phyloP scores from a whole-genome alignment of 495 filamentous ascomycete species.

The Aspergillus panamensis region DNA sequence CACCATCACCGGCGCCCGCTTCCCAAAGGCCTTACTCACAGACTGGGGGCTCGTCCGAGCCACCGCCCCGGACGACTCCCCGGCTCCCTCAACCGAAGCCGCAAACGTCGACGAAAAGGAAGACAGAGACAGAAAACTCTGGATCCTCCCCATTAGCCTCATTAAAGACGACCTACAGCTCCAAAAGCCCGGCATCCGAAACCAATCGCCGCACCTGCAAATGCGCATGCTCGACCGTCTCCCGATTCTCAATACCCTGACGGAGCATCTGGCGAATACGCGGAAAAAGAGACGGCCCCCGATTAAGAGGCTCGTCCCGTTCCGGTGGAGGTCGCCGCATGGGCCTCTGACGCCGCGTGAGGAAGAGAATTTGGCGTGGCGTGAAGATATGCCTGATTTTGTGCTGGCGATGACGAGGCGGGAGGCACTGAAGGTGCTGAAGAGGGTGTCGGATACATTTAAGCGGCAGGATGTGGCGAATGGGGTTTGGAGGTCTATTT shows the following conservation, averaged over 20 bases:
- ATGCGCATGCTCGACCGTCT: constrained; percentile 32
- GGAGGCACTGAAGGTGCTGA: constrained; percentile 41
- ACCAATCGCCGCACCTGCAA: constrained; percentile 18
- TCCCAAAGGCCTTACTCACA: constrained; percentile 64
- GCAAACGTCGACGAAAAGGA: neutral
- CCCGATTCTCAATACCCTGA: constrained; percentile 23
- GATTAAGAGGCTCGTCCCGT: constrained; percentile 29
- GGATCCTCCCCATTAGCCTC: constrained; percentile 55
- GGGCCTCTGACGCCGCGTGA: constrained; percentile 28
- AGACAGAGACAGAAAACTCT: constrained; percentile 32
- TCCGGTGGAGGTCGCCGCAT: constrained; percentile 37
- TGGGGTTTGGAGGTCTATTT: constrained; percentile 32
- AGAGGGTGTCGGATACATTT: constrained; percentile 23
- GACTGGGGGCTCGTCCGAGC: constrained; percentile 56
- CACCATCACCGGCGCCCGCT: constrained; percentile 44
- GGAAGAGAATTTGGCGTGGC: constrained; percentile 50
- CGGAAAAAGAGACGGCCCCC: constrained; percentile 19
- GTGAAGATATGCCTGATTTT: constrained; percentile 63
- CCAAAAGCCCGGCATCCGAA: neutral
- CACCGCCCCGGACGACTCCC: constrained; percentile 34
- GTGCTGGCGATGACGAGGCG: constrained; percentile 52
- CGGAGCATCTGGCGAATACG: constrained; percentile 5
- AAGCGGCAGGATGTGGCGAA: constrained; percentile 22
- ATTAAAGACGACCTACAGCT: constrained; percentile 31
- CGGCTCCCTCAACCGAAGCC: neutral